A percentile compares a stretch with the other conserved stretches of the same genome.
phyloP scores from a whole-genome alignment of 495 filamentous ascomycete species.

The Penicillium macrosclerotiorum region DNA sequence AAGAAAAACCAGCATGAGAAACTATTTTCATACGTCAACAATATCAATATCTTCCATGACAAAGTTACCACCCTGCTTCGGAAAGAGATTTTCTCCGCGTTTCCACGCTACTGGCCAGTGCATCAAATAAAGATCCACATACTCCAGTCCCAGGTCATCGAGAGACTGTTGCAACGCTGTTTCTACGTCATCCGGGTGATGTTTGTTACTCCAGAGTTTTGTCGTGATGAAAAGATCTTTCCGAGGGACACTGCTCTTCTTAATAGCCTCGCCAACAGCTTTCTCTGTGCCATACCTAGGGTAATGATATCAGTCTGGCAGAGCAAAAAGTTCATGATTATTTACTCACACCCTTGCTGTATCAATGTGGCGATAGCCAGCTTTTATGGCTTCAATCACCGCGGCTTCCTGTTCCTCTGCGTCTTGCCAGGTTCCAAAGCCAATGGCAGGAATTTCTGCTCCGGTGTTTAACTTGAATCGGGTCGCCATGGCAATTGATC shows the following conservation, averaged over 20 bases:
- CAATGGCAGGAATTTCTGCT: constrained; percentile 39
- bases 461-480: constrained; percentile 40
- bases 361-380: constrained; percentile 58
- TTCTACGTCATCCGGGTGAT: constrained; percentile 58
- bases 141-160: constrained; percentile 55
- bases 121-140: constrained; percentile 68
- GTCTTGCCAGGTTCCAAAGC: constrained; percentile 46
- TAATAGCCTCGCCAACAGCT: constrained; percentile 53
- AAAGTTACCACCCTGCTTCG: constrained; percentile 12
- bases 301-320: neutral
- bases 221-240: constrained; percentile 28
- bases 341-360: constrained; percentile 38
- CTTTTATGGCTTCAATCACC: constrained; percentile 38
- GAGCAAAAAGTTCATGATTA: neutral
- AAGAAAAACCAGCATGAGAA: neutral
- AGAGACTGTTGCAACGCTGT: constrained; percentile 58
- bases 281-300: constrained; percentile 41
- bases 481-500: neutral
- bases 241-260: constrained; percentile 43
- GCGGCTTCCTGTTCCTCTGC: constrained; percentile 38
- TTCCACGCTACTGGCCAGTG: constrained; percentile 58
- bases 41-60: constrained; percentile 33
- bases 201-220: constrained; percentile 67
- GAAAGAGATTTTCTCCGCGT: constrained; percentile 31
- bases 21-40: constrained; percentile 44